These are phyloP conservation scores for Colletotrichum aenigma DNA, from an alignment of 2,329 filamentous ascomycete species.

Conservation along the genomic window DNA sequence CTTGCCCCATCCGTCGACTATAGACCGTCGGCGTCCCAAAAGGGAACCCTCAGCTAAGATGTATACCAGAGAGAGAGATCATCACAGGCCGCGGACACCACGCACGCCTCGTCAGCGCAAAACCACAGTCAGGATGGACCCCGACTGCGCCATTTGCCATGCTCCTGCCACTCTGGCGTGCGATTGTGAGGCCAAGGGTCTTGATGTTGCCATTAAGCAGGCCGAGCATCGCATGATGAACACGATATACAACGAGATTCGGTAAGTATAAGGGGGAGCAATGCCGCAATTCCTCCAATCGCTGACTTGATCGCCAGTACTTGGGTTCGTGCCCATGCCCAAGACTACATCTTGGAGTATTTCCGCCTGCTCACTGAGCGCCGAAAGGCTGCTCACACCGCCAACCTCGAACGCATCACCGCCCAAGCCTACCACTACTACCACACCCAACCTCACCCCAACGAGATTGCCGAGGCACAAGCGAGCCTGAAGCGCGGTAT, in stretches of 20 bases:
- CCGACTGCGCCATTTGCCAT: constrained; percentile 71
- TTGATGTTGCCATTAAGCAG: constrained; percentile 66
- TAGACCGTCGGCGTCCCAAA: constrained; percentile 23
- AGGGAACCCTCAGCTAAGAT: constrained; percentile 47
- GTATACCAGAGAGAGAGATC: constrained; percentile 47
- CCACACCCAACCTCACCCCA: constrained; percentile 60
- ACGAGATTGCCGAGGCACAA: constrained; percentile 68
- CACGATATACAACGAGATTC: constrained; percentile 65
- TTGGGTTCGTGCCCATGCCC: constrained; percentile 69
- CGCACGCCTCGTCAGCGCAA: constrained; percentile 36
- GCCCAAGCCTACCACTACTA: constrained; percentile 63
- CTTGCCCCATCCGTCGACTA: background rate
- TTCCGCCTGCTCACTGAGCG: constrained; percentile 66
- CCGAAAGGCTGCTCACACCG: constrained; percentile 61
- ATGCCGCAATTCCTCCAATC: constrained; percentile 3
- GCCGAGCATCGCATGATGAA: constrained; percentile 69
- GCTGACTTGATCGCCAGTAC: constrained; percentile 42
- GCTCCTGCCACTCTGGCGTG: constrained; percentile 63
- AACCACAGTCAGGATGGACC: constrained; percentile 67
- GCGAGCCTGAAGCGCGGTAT: constrained; percentile 73
- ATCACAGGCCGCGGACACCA: constrained; percentile 25
- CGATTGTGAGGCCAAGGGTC: constrained; percentile 69
- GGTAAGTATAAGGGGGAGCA: constrained; percentile 45
- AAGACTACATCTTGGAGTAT: constrained; percentile 72
- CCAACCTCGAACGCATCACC: constrained; percentile 60